phyloP scores from a whole-genome alignment of 129 eudicot species.

The Lonicera japonica region DNA sequence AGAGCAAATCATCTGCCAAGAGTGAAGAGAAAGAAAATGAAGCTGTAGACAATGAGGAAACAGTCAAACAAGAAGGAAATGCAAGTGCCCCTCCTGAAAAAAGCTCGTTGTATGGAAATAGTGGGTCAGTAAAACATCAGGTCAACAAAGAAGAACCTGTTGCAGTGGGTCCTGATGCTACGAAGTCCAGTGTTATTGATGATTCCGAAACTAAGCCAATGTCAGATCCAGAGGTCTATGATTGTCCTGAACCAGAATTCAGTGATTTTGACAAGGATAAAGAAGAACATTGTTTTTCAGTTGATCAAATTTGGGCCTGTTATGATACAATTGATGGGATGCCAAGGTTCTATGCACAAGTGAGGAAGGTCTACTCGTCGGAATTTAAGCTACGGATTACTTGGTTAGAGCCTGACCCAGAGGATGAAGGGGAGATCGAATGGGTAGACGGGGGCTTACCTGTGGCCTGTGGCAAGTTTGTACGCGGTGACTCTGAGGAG shows the following conservation, averaged over 20 bases:
- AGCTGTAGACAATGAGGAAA: conserved; percentile 7
- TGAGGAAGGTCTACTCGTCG: conserved; percentile 30
- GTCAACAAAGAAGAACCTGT: conserved; percentile 7
- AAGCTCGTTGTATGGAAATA: conserved; percentile 14
- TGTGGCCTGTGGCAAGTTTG: conserved; percentile 57
- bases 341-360: conserved; percentile 80
- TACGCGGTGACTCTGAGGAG: conserved; percentile 28
- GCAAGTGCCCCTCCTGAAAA: conserved; percentile 16
- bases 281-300: conserved; percentile 48
- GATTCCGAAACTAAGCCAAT: no score
- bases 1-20: conserved; percentile 11
- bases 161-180: conserved; percentile 6
- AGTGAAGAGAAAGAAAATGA: conserved; percentile 1
- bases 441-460: conserved; percentile 63
- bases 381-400: conserved; percentile 47
- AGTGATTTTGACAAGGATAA: conserved; percentile 53
- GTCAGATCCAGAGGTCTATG: conserved; percentile 16
- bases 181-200: conserved; percentile 10
- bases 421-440: conserved; percentile 23
- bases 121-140: background rate
- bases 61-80: conserved; percentile 10
- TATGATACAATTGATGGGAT: conserved; percentile 62
- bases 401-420: conserved; percentile 60
- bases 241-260: conserved; percentile 60
- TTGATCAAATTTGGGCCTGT: conserved; percentile 77